These are phyloP conservation scores for Circinella minor DNA, from an alignment of 371 early-diverging fungal genomes.

Conservation along the genomic window DNA sequence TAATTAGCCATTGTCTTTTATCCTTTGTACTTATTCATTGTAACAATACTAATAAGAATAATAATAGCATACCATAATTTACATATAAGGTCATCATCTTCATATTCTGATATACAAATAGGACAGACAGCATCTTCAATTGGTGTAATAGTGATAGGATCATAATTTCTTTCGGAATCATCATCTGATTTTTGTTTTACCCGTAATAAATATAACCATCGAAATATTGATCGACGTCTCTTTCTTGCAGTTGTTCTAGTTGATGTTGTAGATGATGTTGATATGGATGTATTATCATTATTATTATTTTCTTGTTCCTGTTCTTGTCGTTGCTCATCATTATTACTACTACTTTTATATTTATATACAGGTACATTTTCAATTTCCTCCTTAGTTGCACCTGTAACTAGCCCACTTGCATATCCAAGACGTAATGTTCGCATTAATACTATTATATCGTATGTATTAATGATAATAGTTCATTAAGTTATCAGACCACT, in stretches of 20 bases:
- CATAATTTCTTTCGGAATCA: conserved; percentile 18
- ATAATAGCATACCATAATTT: conserved; percentile 47
- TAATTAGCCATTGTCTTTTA: not conserved
- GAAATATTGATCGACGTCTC: not conserved
- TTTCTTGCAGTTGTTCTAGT: not conserved
- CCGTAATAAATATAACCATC: conserved; percentile 5
- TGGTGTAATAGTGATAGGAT: conserved; percentile 25
- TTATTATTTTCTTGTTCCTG: not conserved
- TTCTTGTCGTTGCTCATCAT: not conserved
- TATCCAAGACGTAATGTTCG: conserved; percentile 59
- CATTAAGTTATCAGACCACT: too few species aligned
- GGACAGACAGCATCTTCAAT: conserved; percentile 60
- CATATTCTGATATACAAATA: conserved; percentile 69
- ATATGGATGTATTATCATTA: not conserved
- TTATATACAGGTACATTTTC: conserved; percentile 50
- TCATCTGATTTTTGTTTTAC: conserved; percentile 16
- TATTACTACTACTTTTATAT: conserved; percentile 18
- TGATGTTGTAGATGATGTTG: not conserved
- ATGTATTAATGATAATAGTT: too few species aligned
- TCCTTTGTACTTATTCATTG: not conserved
- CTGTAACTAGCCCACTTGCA: conserved; percentile 47
- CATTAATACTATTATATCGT: conserved; percentile 38
- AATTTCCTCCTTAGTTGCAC: conserved; percentile 63
- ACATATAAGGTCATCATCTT: conserved; percentile 60
- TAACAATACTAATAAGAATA: not conserved